Base-by-base conservation (phyloP, 2,329 filamentous ascomycete genomes). In the Aspergillus fumigatus region DNA sequence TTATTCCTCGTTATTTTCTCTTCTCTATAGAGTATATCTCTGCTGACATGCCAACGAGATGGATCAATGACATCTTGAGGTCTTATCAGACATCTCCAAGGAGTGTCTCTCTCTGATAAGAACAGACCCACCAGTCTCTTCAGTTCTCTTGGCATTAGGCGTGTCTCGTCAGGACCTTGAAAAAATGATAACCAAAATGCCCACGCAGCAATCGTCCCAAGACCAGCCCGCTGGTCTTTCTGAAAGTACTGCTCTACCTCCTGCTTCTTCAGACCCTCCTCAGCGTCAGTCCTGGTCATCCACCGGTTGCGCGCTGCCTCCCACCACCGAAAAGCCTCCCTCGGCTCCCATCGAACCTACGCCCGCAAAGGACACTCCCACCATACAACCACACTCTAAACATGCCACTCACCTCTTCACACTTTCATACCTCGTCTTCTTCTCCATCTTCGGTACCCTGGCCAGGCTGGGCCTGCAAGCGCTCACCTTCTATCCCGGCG, bases 381-480 rank as follows among this genome's bases (percentile, higher is more conserved):
- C 55, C 41, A 17, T 54, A 21, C 21, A 50, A 47, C 58, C 62
- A 19, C 72, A 81, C 25, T 86, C 85, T 1, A 77, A 73, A 55
- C 67, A 78, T 27, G 78, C 78, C 8, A 88, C 84, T 1, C 75
- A 84, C 65, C 63, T 88, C 58, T 90, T 92, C 74, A 92, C 87
- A 1, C 70, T 92, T 58, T 92, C 90, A 0, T 90, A 96, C 72
- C 83, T 97, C 25, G 80, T 95, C 57, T 81, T 97, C 68, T 97
- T 96, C 74, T 86, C 92, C 19, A 82, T 97, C 19, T 75, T 93
- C 41, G 93, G 93, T 38, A 94, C 92, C 0, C 82, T 97, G 26
- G 89, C 91, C 0, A 84, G 93, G 10, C 77, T 97, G 0, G 92
- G 92, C 3, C 76, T 96, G 7, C 85, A 92, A 68, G 87, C 88